Base-by-base conservation (phyloP, 108 stramenopile genomes). In the Bacterosira constricta region DNA sequence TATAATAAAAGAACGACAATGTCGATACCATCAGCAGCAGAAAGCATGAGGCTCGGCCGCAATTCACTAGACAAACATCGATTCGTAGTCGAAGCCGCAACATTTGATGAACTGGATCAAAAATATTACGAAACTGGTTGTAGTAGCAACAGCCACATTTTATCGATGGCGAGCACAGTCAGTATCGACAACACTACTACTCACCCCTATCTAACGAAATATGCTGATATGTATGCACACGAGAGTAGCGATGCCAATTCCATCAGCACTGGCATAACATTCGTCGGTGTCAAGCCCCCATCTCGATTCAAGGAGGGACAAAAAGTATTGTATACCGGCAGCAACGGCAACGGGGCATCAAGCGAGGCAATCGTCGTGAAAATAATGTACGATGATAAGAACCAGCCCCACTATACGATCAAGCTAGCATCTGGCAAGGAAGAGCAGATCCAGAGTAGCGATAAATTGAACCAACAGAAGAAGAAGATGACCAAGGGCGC, bases 181-280 rank as follows among this genome's bases (percentile, higher is more conserved):
- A 34, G 46, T 46, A 32, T 53, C 0, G 73, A 75, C 17, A 75
- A 75, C 27, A 75, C 73, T n/a, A 75, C 66, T 23, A 75, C 73
- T n/a, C 54, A 63, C 46, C 63, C 63, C 26, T 75, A 75, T 59
- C 36, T 75, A 6, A 55, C 45, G 46, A 41, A 46, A 49, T 66
- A 59, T 66, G 73, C 73, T 27, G 63, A 75, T 59, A 58, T 32
- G 18, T 75, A 66, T 59, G 63, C 73, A n/a, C 64, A 66, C 38
- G 55, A 38, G 41, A 3, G 6, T 4, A n/a, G 23, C 15, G 30
- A 2, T 38, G 11, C 63, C 18, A 36, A 18, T 26, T 35, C 20
- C 26, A 39, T 18, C 23, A n/a, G n/a, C n/a, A n/a, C n/a, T n/a
- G 23, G 30, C 0, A 39, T 56, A 0, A 66, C 32, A 6, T 57